Evolutionary conservation across 176 grass and related monocot species (phyloP).

Genomic region (Poa annua): DNA sequence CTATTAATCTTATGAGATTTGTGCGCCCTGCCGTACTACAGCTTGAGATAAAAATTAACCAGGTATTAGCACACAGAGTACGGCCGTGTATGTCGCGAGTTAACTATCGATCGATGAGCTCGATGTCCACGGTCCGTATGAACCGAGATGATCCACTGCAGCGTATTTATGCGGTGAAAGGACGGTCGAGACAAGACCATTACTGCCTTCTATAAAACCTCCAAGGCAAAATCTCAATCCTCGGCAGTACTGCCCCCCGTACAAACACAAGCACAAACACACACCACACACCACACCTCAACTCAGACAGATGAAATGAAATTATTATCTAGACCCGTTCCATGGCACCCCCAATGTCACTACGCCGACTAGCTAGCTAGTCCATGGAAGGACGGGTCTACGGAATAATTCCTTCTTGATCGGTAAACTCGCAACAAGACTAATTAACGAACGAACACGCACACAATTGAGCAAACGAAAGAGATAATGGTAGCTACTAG

Average conservation of each 20-base stretch:
- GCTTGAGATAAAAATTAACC: not conserved
- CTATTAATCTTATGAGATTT: constrained; percentile 4
- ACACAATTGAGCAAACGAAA: not conserved
- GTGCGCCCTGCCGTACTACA: not conserved
- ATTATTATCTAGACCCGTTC: constrained; percentile 81
- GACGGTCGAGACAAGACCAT: constrained; percentile 42
- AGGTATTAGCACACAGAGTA: too few relatives aligned
- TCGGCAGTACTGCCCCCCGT: constrained; percentile 42
- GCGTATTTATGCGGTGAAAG: constrained; percentile 40
- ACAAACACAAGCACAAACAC: constrained; percentile 13
- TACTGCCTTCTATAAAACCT: constrained; percentile 42
- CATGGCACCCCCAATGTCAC: constrained; percentile 49
- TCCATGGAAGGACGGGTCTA: constrained; percentile 65
- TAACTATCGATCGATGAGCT: not conserved
- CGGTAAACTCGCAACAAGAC: constrained; percentile 25
- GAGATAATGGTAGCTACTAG: not conserved
- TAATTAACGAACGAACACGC: constrained; percentile 3
- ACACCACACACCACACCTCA: not conserved
- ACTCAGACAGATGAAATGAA: constrained; percentile 28
- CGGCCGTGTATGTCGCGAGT: too few relatives aligned
- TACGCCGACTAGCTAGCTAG: not conserved
- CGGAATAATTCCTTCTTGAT: constrained; percentile 61
- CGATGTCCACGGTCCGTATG: not conserved
- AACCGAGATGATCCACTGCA: constrained; percentile 31
- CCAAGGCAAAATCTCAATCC: constrained; percentile 56